Evolutionary conservation across 768 basidiomycete species (phyloP).

Genomic region (Calocera viscosa): DNA sequence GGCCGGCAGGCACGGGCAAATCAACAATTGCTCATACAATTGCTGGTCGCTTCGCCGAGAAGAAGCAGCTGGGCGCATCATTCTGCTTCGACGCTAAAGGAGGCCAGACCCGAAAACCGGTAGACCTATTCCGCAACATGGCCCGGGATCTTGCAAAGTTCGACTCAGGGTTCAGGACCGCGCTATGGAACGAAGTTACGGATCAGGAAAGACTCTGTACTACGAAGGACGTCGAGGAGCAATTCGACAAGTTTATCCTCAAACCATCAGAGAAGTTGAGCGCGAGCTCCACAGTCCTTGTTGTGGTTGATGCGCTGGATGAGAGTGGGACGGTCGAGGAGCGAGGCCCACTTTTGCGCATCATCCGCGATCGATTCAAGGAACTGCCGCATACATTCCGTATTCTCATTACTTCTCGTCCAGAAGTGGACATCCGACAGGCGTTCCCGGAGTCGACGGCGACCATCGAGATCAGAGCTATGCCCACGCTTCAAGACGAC

Average conservation of each 20-base stretch:
- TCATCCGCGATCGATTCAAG: background rate
- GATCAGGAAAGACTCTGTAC: background rate
- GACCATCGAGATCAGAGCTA: background rate
- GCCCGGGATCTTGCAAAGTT: slow-evolving; percentile 2
- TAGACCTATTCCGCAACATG: slow-evolving; percentile 13
- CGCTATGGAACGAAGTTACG: background rate
- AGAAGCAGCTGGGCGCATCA: slow-evolving; percentile 12
- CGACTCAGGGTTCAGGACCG: background rate
- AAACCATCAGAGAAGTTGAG: background rate
- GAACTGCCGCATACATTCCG: background rate
- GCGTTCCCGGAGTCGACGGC: background rate
- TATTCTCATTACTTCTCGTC: background rate
- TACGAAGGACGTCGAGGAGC: background rate
- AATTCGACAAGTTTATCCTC: background rate
- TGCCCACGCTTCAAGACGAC: background rate
- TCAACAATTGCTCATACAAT: slow-evolving; percentile 17
- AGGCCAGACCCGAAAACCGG: background rate
- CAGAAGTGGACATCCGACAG: background rate
- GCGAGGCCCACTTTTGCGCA: background rate
- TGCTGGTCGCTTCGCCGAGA: background rate
- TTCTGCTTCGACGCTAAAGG: slow-evolving; percentile 14
- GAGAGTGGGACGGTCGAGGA: background rate
- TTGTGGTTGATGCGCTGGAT: background rate
- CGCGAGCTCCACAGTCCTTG: background rate
- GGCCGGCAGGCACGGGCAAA: slow-evolving; percentile 16